Percentiles rank a stretch among this genome's conserved stretches.
phyloP scores from a whole-genome alignment of 805 yeast species.

The Ogataea nakhonphanomensis region DNA sequence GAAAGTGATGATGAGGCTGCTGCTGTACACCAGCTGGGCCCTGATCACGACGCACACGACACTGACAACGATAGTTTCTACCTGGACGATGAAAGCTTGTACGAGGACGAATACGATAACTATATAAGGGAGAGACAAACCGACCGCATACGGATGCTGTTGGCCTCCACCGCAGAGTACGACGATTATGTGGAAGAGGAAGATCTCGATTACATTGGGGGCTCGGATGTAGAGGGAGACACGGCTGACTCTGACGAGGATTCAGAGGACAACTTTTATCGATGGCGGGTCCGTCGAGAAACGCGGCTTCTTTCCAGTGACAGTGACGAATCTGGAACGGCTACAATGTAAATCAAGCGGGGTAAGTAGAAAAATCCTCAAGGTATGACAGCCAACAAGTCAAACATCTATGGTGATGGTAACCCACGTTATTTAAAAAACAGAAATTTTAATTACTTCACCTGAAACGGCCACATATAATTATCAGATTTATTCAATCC shows the following conservation, averaged over 20 bases:
- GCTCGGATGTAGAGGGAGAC: background rate
- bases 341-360: too few relatives aligned
- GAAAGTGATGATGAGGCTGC: constrained; percentile 5
- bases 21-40: constrained; percentile 6
- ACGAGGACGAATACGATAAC: constrained; percentile 1
- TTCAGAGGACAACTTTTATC: background rate
- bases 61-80: constrained; percentile 9
- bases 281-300: background rate
- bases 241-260: background rate
- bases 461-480: background rate
- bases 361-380: background rate
- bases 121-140: constrained; percentile 1
- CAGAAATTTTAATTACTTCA: background rate
- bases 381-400: too few relatives aligned
- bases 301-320: constrained; percentile 2
- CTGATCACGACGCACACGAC: constrained; percentile 11
- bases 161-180: background rate
- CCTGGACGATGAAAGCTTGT: background rate
- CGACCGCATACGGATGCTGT: background rate
- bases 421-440: background rate
- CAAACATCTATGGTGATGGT: too few relatives aligned
- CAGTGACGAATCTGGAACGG: background rate
- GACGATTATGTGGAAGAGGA: constrained; percentile 4
- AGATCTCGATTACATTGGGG: constrained; percentile 3
- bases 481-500: constrained; percentile 1